Evolutionary conservation across 2,329 filamentous ascomycete genomes (phyloP).

Genomic region (Annulohypoxylon truncatum): DNA sequence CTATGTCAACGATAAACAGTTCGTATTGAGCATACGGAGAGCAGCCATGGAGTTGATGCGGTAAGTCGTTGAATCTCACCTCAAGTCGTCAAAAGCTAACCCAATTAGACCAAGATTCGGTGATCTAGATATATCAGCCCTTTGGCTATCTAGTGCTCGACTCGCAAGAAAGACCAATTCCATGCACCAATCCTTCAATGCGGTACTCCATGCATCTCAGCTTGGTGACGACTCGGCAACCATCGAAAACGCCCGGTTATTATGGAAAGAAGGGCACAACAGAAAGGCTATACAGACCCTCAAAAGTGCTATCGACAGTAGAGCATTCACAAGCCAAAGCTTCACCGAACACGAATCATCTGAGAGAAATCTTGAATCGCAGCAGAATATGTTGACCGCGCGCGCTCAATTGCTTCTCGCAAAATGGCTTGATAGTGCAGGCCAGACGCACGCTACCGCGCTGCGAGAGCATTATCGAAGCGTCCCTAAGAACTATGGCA

Average conservation of each 20-base stretch:
- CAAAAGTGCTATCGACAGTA: slow-evolving; percentile 84
- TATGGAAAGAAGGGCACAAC: slow-evolving; percentile 94
- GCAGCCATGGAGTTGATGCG: slow-evolving; percentile 85
- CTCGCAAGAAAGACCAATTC: slow-evolving; percentile 88
- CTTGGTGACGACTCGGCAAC: slow-evolving; percentile 88
- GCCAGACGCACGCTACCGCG: slow-evolving; percentile 86
- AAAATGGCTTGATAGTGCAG: slow-evolving; percentile 96
- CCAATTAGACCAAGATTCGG: slow-evolving; percentile 67
- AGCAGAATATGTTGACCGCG: slow-evolving; percentile 73
- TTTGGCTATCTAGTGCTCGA: slow-evolving; percentile 87
- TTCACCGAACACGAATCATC: slow-evolving; percentile 53
- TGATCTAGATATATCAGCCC: slow-evolving; percentile 79
- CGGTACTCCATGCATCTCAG: slow-evolving; percentile 87
- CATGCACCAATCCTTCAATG: slow-evolving; percentile 90
- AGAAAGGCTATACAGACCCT: slow-evolving; percentile 94
- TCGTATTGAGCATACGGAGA: slow-evolving; percentile 84
- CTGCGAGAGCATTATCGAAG: slow-evolving; percentile 85
- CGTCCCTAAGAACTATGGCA: slow-evolving; percentile 74
- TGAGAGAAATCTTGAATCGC: slow-evolving; percentile 56
- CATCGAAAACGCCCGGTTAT: slow-evolving; percentile 90
- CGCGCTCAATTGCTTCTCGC: slow-evolving; percentile 89
- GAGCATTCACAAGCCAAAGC: slow-evolving; percentile 73
- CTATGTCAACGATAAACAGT: slow-evolving; percentile 93
- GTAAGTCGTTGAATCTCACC: slow-evolving; percentile 58
- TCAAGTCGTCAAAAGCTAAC: slow-evolving; percentile 37